A percentile compares a stretch with the other conserved stretches of the same genome.
phyloP scores from a whole-genome alignment of 1,139 yeast species.

The Candida neerlandica region DNA sequence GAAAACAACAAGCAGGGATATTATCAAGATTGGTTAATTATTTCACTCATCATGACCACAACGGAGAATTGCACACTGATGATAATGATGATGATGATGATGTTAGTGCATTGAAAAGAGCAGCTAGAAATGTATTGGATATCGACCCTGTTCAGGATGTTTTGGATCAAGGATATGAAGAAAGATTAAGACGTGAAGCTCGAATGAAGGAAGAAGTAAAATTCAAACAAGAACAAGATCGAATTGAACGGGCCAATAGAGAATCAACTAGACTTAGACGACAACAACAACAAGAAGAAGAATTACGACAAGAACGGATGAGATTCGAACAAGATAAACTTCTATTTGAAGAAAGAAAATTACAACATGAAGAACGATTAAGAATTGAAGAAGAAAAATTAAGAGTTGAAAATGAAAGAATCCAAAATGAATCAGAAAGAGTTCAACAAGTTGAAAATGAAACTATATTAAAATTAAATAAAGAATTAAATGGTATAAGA shows the following conservation, averaged over 20 bases:
- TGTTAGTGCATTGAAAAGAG: conserved; percentile 15
- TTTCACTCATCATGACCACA: conserved; percentile 14
- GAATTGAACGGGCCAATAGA: not conserved
- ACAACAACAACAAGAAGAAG: not conserved
- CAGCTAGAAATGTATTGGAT: conserved; percentile 18
- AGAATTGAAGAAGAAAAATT: not conserved
- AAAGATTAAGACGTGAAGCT: not conserved
- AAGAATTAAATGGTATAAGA: not conserved
- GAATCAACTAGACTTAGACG: not conserved
- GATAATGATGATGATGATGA: conserved; percentile 13
- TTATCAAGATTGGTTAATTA: conserved; percentile 18
- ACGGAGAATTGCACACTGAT: no score
- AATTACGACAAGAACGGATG: not conserved
- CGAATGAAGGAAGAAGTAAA: not conserved
- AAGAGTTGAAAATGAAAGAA: not conserved
- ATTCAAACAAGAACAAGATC: not conserved
- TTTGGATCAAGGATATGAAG: conserved; percentile 1
- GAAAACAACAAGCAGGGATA: conserved; percentile 14
- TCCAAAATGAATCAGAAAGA: not conserved
- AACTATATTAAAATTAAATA: not conserved
- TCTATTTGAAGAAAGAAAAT: not conserved
- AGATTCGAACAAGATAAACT: not conserved
- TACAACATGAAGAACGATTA: not conserved
- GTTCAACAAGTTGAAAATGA: not conserved
- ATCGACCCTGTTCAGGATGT: conserved; percentile 10